phyloP scores from a whole-genome alignment of 371 early-diverging fungal genomes.

The Mucor mucedo region DNA sequence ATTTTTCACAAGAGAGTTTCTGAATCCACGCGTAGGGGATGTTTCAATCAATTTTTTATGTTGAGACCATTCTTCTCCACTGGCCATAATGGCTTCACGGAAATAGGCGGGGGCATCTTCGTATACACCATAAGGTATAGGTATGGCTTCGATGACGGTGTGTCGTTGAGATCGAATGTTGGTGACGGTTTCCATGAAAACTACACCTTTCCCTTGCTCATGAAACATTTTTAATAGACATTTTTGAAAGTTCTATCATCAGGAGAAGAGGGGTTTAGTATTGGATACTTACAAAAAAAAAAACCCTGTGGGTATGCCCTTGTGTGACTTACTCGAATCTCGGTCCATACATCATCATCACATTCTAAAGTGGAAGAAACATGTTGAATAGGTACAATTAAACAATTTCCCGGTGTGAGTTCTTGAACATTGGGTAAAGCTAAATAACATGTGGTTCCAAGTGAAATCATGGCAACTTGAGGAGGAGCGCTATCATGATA shows the following conservation, averaged over 20 bases:
- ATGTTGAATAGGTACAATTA: slow-evolving; percentile 91
- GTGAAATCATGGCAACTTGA: slow-evolving; percentile 72
- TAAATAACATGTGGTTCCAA: slow-evolving; percentile 81
- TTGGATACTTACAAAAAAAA: neutral
- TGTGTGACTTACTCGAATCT: slow-evolving; percentile 70
- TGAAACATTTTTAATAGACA: slow-evolving; percentile 86
- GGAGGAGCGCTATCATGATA: slow-evolving; percentile 72
- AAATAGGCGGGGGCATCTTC: slow-evolving; percentile 89
- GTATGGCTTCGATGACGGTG: slow-evolving; percentile 89
- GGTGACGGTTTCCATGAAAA: slow-evolving; percentile 91
- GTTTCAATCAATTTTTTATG: slow-evolving; percentile 91
- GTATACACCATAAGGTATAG: slow-evolving; percentile 78
- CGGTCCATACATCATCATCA: slow-evolving; percentile 93
- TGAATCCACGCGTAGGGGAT: slow-evolving; percentile 64
- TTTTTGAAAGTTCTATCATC: slow-evolving; percentile 88
- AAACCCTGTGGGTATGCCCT: neutral
- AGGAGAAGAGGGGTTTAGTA: too few species aligned
- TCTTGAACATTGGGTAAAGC: slow-evolving; percentile 78
- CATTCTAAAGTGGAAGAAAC: slow-evolving; percentile 79
- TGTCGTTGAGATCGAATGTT: slow-evolving; percentile 78
- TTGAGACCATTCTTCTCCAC: slow-evolving; percentile 92
- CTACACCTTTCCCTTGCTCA: slow-evolving; percentile 67
- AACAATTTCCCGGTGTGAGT: slow-evolving; percentile 85
- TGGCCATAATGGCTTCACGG: slow-evolving; percentile 77
- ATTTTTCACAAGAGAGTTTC: slow-evolving; percentile 71